A percentile compares a stretch with the other conserved stretches of the same genome.
Evolutionary conservation across 1,284 basidiomycete genomes (phyloP).

Genomic region (Heterobasidion occidentale): DNA sequence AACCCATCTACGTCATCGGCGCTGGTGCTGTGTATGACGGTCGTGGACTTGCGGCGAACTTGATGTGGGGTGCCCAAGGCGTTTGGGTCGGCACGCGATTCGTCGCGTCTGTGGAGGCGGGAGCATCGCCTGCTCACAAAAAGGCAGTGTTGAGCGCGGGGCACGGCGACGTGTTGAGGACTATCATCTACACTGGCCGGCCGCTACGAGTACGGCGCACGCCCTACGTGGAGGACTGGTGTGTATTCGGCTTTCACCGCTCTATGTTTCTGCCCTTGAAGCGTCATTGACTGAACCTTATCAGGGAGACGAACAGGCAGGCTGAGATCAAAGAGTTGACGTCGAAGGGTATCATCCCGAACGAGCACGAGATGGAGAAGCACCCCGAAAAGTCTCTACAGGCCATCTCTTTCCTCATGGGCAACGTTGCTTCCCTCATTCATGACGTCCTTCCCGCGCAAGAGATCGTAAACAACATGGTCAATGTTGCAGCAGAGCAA

Average conservation of each 20-base stretch:
- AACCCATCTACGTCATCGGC: slow-evolving; percentile 76
- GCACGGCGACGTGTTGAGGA: slow-evolving; percentile 68
- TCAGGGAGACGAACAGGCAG: slow-evolving; percentile 58
- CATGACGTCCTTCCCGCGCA: slow-evolving; percentile 72
- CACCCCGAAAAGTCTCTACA: slow-evolving; percentile 67
- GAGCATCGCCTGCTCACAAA: slow-evolving; percentile 80
- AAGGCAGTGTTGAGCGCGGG: slow-evolving; percentile 58
- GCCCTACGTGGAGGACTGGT: slow-evolving; percentile 77
- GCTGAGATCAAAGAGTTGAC: slow-evolving; percentile 73
- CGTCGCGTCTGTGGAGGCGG: slow-evolving; percentile 76
- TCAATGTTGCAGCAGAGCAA: slow-evolving; percentile 53
- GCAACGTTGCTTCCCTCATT: slow-evolving; percentile 70
- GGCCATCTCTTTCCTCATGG: slow-evolving; percentile 67
- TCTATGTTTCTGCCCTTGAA: neutral
- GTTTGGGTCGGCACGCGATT: slow-evolving; percentile 73
- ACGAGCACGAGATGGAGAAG: slow-evolving; percentile 60
- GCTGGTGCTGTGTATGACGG: slow-evolving; percentile 87
- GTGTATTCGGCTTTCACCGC: slow-evolving; percentile 10
- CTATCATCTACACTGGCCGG: slow-evolving; percentile 83
- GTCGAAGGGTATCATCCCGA: slow-evolving; percentile 70
- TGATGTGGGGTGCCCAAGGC: slow-evolving; percentile 80
- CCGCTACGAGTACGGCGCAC: slow-evolving; percentile 80
- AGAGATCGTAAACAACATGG: slow-evolving; percentile 77
- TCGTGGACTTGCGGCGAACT: slow-evolving; percentile 76
- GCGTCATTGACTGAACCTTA: neutral